Evolutionary conservation across 2,329 filamentous ascomycete genomes (phyloP), one percentile per base, ranked within the genome.

Genomic region (Dactylonectria estremocensis): DNA sequence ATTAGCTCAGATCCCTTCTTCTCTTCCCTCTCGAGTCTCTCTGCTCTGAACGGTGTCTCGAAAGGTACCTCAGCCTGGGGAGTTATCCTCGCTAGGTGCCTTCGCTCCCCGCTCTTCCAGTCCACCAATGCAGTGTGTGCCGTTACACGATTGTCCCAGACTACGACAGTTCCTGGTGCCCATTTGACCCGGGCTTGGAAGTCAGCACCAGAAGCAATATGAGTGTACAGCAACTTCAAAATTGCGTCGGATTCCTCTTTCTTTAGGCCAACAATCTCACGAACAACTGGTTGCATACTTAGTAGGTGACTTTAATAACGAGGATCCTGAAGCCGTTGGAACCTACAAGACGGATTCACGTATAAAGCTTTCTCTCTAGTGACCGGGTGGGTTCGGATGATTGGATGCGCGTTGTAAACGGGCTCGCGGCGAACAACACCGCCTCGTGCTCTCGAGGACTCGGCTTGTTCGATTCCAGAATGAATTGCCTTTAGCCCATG

Each of bases 71-170:
- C 35, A 9, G 35, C 35, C 13, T 37, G 35, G 5, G 35, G 35
- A 37, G 35, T 37, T 11, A 37, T 37, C 13, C 35, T 37, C 35
- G 35, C 35, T 3, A 37, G 9, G 13, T 37, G 35, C 35, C 35
- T 10, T 37, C 35, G 35, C 35, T 37, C 35, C 9, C 35, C 35
- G 13, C 13, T 37, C 10, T 14, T 37, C 94, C 94, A 97, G 79
- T 97, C 94, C 3, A 95, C 84, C 43, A 95, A 83, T 2, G 94
- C 94, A 7, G 92, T 92, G 80, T 97, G 94, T 72, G 90, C 88
- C 10, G 92, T 95, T 0, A 95, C 89, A 33, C 93, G 86, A 82
- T 95, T 96, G 79, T 96, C 94, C 93, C 93, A 97, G 1, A 95
- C 90, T 2, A 96, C 92, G 1, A 97, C 93, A 0, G 93, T 95